Conservation (phyloP, 805 yeast genomes). For the Ogataea henricii region DNA sequence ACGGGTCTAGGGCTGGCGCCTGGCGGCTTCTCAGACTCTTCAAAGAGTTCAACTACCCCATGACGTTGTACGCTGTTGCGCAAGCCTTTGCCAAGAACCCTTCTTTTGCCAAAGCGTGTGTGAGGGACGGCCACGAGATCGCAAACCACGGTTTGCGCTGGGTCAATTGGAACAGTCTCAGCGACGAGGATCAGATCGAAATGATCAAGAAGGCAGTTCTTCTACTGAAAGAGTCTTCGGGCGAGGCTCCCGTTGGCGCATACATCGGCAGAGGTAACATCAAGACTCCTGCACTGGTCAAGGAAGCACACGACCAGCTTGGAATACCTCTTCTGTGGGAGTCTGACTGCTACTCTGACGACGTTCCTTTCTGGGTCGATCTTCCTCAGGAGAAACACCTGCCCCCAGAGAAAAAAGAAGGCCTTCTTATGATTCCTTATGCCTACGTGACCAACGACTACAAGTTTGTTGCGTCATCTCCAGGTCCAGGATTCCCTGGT, state of each 20-base stretch:
- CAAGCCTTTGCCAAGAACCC: conserved; percentile 39
- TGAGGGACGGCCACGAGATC: conserved; percentile 41
- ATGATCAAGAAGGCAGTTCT: conserved; percentile 35
- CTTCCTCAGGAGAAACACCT: conserved; percentile 28
- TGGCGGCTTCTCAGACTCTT: conserved; percentile 35
- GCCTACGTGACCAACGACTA: conserved; percentile 31
- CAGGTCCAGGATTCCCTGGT: conserved; percentile 29
- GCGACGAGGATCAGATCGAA: conserved; percentile 37
- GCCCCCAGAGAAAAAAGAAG: conserved; percentile 23
- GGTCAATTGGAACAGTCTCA: conserved; percentile 33
- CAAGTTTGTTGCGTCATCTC: conserved; percentile 25
- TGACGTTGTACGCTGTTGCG: conserved; percentile 42
- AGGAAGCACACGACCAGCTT: conserved; percentile 37
- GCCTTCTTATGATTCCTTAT: conserved; percentile 32
- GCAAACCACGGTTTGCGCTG: conserved; percentile 41
- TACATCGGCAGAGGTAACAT: conserved; percentile 39
- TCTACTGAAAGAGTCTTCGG: conserved; percentile 34
- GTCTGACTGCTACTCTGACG: conserved; percentile 40
- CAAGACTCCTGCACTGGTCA: conserved; percentile 36
- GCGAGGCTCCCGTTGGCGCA: conserved; percentile 39
- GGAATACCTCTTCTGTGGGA: conserved; percentile 36
- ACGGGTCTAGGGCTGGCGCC: conserved; percentile 22
- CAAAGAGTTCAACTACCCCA: conserved; percentile 33
- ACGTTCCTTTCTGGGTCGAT: conserved; percentile 40
- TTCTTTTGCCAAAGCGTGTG: conserved; percentile 37